Evolutionary conservation across 2,329 filamentous ascomycete species (phyloP).

Genomic region (Magnaporthiopsis incrustans): DNA sequence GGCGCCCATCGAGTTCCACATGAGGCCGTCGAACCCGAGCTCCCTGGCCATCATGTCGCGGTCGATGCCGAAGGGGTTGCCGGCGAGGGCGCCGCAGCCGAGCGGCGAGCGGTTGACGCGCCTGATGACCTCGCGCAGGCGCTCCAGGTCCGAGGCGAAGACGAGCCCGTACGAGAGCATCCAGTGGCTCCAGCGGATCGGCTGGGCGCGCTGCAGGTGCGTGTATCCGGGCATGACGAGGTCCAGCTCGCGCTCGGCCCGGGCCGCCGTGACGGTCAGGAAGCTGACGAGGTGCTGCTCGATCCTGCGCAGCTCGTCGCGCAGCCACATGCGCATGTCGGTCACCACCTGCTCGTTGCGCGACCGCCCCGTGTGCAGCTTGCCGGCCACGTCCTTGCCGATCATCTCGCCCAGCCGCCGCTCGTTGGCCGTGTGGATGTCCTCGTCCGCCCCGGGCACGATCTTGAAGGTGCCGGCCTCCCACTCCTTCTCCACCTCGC

Average conservation of each 20-base stretch:
- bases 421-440: slow-evolving; percentile 64
- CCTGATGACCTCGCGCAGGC: slow-evolving; percentile 62
- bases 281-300: slow-evolving; percentile 62
- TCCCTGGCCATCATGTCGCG: slow-evolving; percentile 71
- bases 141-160: slow-evolving; percentile 68
- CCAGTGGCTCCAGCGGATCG: slow-evolving; percentile 77
- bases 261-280: slow-evolving; percentile 57
- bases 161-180: slow-evolving; percentile 66
- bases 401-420: slow-evolving; percentile 75
- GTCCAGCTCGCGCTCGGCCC: slow-evolving; percentile 69
- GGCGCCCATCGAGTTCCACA: slow-evolving; percentile 70
- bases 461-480: slow-evolving; percentile 40
- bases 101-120: slow-evolving; percentile 68
- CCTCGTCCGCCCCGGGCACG: slow-evolving; percentile 44
- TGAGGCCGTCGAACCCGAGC: slow-evolving; percentile 67
- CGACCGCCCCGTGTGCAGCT: slow-evolving; percentile 81
- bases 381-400: slow-evolving; percentile 75
- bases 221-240: slow-evolving; percentile 84
- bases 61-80: slow-evolving; percentile 77
- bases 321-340: slow-evolving; percentile 85
- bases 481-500: slow-evolving; percentile 48
- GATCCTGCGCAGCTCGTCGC: slow-evolving; percentile 63
- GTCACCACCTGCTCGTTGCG: slow-evolving; percentile 87
- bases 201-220: slow-evolving; percentile 74
- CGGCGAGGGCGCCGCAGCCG: slow-evolving; percentile 69